Evolutionary conservation across 805 yeast species (phyloP), one percentile per base, ranked within the genome.

Genomic region (Wickerhamomyces chambardii): DNA sequence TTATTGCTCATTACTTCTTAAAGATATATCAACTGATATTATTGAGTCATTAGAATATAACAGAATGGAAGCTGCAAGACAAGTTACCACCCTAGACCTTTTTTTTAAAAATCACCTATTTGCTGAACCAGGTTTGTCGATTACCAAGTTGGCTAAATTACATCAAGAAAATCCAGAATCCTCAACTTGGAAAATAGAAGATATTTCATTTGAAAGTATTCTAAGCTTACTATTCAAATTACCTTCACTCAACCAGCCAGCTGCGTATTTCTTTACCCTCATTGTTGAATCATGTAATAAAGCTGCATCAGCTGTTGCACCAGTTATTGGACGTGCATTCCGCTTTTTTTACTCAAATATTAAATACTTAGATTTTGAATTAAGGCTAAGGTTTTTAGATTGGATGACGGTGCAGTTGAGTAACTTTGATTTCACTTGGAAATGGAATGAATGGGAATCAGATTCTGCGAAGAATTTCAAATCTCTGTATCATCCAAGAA

Each of bases 341-440:
- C 73, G 96, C 46, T 85, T 74, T 52, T 73, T 90, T 48, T 92
- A 84, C 59, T 64, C 72, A 31, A 70, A 84, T 51, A 55, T 83
- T 35, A 77, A 70, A 19, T 59, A 68, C 2, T 61, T 87, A 35
- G 96, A 90, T 53, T 77, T 76, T 47, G 96, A 87, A 56, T 62
- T 84, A 35, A 71, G 78, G 43, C 67, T 75, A 40, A 66, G 89
- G 40, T 83, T 75, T 45, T 64, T 85, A 48, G 90, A 84, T 57
- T 92, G 97, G 97, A 79, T 94, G 65, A 70, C 95, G 2, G 79
- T 84, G 37, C 98, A 92, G 59, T 73, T 92, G 55, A 83, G 95
- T 49, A 92, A 90, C 54, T 92, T 90, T 57, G 87, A 83, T 38
- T 92, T 85, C 60, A 84, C 89, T 27, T 92, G 99, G 99, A 86